Conservation (phyloP, 1,284 basidiomycete genomes). For the Pterulicium gracile region DNA sequence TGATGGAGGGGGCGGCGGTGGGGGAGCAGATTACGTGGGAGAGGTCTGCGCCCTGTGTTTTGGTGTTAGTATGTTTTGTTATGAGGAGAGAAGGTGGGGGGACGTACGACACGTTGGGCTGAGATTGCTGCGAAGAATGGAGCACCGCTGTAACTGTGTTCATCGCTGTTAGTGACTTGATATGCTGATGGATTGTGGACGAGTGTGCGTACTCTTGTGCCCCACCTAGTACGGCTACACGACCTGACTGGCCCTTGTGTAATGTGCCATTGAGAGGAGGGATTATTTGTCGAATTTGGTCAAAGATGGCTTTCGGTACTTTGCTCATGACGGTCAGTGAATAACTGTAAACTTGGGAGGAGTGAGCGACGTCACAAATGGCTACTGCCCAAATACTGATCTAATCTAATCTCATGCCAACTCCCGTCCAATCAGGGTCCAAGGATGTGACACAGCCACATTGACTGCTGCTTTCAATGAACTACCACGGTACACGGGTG, state of each 20-base stretch:
- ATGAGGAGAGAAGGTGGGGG: neutral
- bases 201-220: slow-evolving; percentile 63
- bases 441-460: too few species aligned
- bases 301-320: neutral
- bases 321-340: neutral
- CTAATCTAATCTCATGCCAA: too few species aligned
- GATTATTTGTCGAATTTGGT: slow-evolving; percentile 66
- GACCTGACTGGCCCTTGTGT: slow-evolving; percentile 94
- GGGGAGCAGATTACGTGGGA: slow-evolving; percentile 97
- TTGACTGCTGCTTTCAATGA: too few species aligned
- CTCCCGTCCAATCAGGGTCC: too few species aligned
- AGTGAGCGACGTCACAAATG: too few species aligned
- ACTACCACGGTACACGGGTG: too few species aligned
- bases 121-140: slow-evolving; percentile 91
- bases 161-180: too few species aligned
- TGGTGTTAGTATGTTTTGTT: slow-evolving; percentile 1
- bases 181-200: slow-evolving; percentile 1
- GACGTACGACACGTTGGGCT: slow-evolving; percentile 67
- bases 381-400: too few species aligned
- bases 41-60: slow-evolving; percentile 74
- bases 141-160: slow-evolving; percentile 85
- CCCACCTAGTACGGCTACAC: slow-evolving; percentile 80
- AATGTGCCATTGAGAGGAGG: slow-evolving; percentile 77
- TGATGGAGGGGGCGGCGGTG: slow-evolving; percentile 82
- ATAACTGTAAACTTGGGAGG: too few species aligned